Evolutionary conservation across 2,329 filamentous ascomycete species (phyloP), one percentile per base, ranked within the genome.

Genomic region (Ascochyta clinopodiicola): DNA sequence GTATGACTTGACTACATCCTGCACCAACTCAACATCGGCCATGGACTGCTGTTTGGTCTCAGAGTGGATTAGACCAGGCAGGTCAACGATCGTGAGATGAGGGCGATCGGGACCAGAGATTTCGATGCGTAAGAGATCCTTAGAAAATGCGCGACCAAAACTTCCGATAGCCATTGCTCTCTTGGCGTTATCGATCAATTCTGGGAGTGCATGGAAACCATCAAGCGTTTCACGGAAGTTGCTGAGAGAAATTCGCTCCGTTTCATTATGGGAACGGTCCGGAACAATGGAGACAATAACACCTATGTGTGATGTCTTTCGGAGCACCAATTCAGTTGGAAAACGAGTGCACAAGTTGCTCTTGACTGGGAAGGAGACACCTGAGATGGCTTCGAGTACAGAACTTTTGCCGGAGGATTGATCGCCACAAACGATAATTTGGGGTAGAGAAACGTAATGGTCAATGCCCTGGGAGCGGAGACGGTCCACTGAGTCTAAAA

Each of bases 291-390:
- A 78, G 38, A 82, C 79, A 4, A 72, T 71, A 17, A 84, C 73
- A 2, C 65, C 72, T 0, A 74, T 61, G 5, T 73, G 56, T 0
- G 62, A 25, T 7, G 71, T 58, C 17, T 79, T 79, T 7, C 82
- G 78, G 8, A 88, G 75, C 19, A 84, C 77, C 2, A 88, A 73
- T 63, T 88, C 84, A 0, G 84, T 88, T 0, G 86, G 81, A 56
- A 88, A 88, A 0, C 82, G 79, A 0, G 86, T 88, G 64, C 85
- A 88, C 0, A 84, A 43, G 15, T 72, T 79, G 6, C 81, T 80
- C 6, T 85, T 82, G 5, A 80, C 76, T 0, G 84, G 83, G 43
- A 89, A 88, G 0, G 79, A 79, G 3, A 90, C 81, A 8, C 82
- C 78, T 0, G 86, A 85, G 6, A 73, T 51, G 0, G 63, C 64